Conservation (phyloP, 83 land plant genomes). For the Diphasiastrum complanatum region DNA sequence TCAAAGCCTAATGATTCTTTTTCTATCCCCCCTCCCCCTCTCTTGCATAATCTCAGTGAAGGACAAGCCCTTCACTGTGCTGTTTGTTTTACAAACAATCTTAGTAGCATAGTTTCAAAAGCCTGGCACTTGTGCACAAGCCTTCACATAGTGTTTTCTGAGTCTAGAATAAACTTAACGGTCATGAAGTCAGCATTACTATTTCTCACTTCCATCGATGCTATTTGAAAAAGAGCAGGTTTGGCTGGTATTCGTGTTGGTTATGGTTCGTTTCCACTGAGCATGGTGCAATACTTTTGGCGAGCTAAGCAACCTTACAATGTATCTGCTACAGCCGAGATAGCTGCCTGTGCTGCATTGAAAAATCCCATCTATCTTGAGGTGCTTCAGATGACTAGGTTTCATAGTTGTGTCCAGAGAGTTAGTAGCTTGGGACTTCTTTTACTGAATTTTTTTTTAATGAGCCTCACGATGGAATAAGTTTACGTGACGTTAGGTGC, state of each 20-base stretch:
- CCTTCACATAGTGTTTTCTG: no score
- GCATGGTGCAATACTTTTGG: slow-evolving; percentile 83
- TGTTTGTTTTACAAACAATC: no score
- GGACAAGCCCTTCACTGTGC: no score
- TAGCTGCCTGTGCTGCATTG: slow-evolving; percentile 94
- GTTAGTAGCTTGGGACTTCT: neutral
- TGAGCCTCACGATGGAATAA: neutral
- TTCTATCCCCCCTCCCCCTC: no score
- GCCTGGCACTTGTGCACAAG: no score
- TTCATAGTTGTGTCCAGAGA: neutral
- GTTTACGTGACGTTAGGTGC: neutral
- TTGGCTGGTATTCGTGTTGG: slow-evolving; percentile 95
- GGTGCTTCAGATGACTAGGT: slow-evolving; percentile 33
- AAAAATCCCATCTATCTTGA: slow-evolving; percentile 78
- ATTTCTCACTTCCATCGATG: no score
- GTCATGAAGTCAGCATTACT: no score
- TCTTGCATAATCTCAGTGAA: no score
- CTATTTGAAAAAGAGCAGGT: slow-evolving; percentile 47
- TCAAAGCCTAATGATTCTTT: no score
- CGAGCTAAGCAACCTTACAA: slow-evolving; percentile 98
- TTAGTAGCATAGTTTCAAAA: no score
- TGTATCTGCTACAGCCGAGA: slow-evolving; percentile 97
- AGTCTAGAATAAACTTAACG: no score
- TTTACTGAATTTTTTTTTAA: neutral
- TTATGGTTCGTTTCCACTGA: slow-evolving; percentile 91